phyloP scores from a whole-genome alignment of 2,329 filamentous ascomycete genomes.

The Diplodia mutila region DNA sequence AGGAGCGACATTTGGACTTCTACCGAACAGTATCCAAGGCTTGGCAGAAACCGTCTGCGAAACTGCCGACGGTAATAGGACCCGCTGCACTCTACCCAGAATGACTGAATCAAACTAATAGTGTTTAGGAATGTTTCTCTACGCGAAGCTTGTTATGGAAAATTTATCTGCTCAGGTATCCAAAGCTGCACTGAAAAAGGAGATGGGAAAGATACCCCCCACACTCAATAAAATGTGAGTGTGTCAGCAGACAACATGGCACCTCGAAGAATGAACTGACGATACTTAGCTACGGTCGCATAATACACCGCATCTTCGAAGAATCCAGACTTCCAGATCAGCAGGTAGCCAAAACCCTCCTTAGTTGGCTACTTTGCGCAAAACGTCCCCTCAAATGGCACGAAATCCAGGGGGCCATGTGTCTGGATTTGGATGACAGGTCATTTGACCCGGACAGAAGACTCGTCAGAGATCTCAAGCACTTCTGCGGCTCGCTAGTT shows the following conservation, averaged over 20 bases:
- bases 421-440: conserved; percentile 35
- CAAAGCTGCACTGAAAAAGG: neutral
- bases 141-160: conserved; percentile 32
- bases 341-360: conserved; percentile 36
- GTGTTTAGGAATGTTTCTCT: conserved; percentile 34
- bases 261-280: no score
- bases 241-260: no score
- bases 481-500: conserved; percentile 45
- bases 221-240: conserved; percentile 1
- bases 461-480: conserved; percentile 35
- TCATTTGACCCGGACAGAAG: conserved; percentile 34
- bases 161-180: conserved; percentile 29
- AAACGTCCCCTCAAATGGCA: conserved; percentile 46
- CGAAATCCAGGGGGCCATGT: conserved; percentile 47
- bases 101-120: neutral
- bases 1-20: neutral
- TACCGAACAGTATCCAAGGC: neutral
- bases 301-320: neutral
- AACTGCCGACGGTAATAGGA: neutral
- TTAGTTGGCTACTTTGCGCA: conserved; percentile 47
- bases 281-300: neutral
- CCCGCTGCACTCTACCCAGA: neutral
- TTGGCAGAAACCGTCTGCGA: neutral
- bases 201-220: neutral
- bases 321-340: conserved; percentile 27